Conservation (phyloP, 208 protist species). For the Wallacemonas collosoma region DNA sequence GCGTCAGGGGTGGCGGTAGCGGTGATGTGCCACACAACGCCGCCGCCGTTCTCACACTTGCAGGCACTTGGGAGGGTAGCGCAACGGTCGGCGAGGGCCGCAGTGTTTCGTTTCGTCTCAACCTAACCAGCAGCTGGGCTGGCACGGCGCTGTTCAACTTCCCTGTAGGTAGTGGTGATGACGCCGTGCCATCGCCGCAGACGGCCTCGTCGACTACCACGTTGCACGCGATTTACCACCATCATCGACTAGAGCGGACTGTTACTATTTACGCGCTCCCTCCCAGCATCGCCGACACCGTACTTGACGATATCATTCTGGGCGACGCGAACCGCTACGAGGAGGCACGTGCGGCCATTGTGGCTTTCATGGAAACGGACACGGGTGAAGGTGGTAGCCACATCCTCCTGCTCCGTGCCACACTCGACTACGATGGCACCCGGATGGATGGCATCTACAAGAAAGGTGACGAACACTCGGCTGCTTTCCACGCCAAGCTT, state of each 20-base stretch:
- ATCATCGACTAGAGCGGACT: slow-evolving; percentile 14
- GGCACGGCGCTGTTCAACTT: slow-evolving; percentile 20
- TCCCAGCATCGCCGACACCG: not conserved
- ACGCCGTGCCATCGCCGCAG: not conserved
- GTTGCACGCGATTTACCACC: slow-evolving; percentile 3
- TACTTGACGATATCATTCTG: not conserved
- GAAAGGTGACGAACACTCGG: slow-evolving; percentile 49
- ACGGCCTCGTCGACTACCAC: not conserved
- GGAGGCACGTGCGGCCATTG: not conserved
- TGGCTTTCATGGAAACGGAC: not conserved
- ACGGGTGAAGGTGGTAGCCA: not conserved
- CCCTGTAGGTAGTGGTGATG: not conserved
- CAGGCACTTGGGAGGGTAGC: slow-evolving; percentile 79
- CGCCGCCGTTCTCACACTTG: slow-evolving; percentile 41
- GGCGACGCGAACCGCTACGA: not conserved
- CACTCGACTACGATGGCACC: slow-evolving; percentile 74
- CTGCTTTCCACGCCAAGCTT: slow-evolving; percentile 59
- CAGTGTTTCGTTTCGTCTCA: slow-evolving; percentile 1
- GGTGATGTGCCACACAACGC: slow-evolving; percentile 7
- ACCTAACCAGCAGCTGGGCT: not conserved
- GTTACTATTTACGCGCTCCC: slow-evolving; percentile 3
- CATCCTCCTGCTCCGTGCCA: not conserved
- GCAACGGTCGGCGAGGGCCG: slow-evolving; percentile 15
- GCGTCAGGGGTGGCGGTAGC: slow-evolving; percentile 32
- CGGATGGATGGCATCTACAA: slow-evolving; percentile 71